Conservation (phyloP, 2,329 filamentous ascomycete species). For the Ophidiomyces ophidiicola region DNA sequence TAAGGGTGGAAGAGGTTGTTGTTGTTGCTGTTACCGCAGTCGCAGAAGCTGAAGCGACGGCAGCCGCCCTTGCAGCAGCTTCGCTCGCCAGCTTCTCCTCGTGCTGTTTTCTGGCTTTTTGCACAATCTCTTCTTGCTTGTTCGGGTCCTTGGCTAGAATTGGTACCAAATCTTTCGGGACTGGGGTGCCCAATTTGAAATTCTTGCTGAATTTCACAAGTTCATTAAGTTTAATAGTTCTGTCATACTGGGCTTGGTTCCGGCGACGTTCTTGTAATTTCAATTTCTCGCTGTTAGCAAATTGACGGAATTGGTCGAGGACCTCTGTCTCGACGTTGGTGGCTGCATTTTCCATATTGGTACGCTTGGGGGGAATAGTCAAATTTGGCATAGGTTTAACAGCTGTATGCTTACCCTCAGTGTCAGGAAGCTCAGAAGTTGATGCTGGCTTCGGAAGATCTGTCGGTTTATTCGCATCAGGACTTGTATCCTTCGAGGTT, state of each 20-base stretch:
- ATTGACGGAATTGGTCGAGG: slow-evolving; percentile 52
- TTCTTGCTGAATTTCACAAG: slow-evolving; percentile 86
- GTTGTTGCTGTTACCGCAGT: slow-evolving; percentile 9
- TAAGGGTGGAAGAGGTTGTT: slow-evolving; percentile 17
- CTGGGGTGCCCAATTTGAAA: slow-evolving; percentile 89
- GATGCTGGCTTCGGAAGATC: slow-evolving; percentile 16
- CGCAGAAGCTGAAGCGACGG: slow-evolving; percentile 13
- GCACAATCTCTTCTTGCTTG: slow-evolving; percentile 87
- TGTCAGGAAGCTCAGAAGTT: slow-evolving; percentile 19
- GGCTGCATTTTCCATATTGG: slow-evolving; percentile 41
- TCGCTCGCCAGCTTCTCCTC: slow-evolving; percentile 44
- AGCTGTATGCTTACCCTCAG: slow-evolving; percentile 20
- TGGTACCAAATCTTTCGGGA: slow-evolving; percentile 79
- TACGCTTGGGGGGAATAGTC: slow-evolving; percentile 25
- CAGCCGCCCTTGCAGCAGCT: slow-evolving; percentile 20
- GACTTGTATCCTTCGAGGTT: not conserved
- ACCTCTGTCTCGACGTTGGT: slow-evolving; percentile 51
- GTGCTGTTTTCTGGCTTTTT: slow-evolving; percentile 67
- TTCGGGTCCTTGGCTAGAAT: slow-evolving; percentile 94
- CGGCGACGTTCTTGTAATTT: slow-evolving; percentile 47
- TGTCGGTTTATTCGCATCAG: slow-evolving; percentile 17
- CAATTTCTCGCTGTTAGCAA: slow-evolving; percentile 50
- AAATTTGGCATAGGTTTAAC: slow-evolving; percentile 28
- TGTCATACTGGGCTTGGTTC: slow-evolving; percentile 53
- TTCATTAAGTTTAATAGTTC: slow-evolving; percentile 85